Base-by-base conservation (phyloP, 805 yeast genomes). In the Suhomyces kilbournensis region DNA sequence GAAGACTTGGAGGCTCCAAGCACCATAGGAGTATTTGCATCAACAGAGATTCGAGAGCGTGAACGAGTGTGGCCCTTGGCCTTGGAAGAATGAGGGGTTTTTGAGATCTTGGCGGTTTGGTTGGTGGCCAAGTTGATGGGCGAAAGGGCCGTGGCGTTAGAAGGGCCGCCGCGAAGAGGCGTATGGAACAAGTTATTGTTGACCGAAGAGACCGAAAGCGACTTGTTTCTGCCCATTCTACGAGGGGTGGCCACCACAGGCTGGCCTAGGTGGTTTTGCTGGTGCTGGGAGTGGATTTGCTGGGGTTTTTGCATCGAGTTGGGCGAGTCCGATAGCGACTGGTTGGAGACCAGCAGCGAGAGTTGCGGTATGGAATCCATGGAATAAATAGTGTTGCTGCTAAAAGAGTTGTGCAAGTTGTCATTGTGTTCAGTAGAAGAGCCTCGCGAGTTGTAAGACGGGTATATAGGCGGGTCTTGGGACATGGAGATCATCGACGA, bases 31-130 rank as follows among this genome's bases (percentile, higher is more conserved):
- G 54, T 50, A 35, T 62, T 58, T 12, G 60, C 54, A 56, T 75
- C 79, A 17, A 73, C 40, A 10, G 76, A 70, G 26, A 73, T 58
- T 39, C 77, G 58, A 2, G 80, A 76, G 45, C 75, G 60, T 3
- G 79, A 70, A 48, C 80, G 58, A 30, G 69, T 59, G 58, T 77
- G 81, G 35, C 69, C 67, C 59, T 65, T 60, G 46, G 54, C 39
- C 61, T 63, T 57, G 53, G 59, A 28, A 9, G 58, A 47, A 50
- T 63, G 68, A 0, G 79, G 77, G 7, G 78, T 68, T 59, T 74
- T 74, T 50, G 66, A 59, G 22, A 75, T 66, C 54, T 70, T 71
- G 39, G 53, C 55, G 8, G 43, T 15, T n/a, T 51, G 53, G 10
- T 47, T 49, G 28, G 48, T 49, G 10, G 60, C 59, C 28, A 61